phyloP scores from a whole-genome alignment of 768 basidiomycete genomes.

The Cystofilobasidium ferigula region DNA sequence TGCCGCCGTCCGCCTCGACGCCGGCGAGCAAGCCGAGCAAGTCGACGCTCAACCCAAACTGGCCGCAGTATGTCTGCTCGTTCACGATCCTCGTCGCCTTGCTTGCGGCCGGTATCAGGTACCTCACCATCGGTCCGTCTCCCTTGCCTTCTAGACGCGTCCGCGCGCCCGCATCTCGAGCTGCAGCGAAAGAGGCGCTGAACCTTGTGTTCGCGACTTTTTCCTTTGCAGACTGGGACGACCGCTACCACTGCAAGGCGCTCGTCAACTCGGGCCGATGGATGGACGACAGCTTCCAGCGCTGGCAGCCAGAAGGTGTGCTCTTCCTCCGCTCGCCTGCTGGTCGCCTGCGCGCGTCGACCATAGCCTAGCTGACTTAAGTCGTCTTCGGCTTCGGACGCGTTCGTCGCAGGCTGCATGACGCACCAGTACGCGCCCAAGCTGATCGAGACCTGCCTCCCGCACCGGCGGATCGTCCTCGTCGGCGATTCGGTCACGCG shows the following conservation, averaged over 20 bases:
- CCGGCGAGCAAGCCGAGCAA: slow-evolving; percentile 6
- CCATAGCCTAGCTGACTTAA: background rate
- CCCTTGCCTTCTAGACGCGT: too few species aligned
- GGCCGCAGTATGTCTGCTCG: slow-evolving; percentile 38
- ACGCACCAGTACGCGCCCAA: slow-evolving; percentile 41
- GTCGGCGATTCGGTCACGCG: slow-evolving; percentile 77
- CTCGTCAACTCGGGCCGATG: slow-evolving; percentile 63
- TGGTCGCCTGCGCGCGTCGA: background rate
- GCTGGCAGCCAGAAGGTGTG: slow-evolving; percentile 53
- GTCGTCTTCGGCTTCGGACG: slow-evolving; percentile 22
- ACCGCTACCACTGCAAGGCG: slow-evolving; percentile 61
- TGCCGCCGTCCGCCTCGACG: slow-evolving; percentile 11
- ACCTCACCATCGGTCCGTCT: slow-evolving; percentile 37
- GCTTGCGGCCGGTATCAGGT: slow-evolving; percentile 36
- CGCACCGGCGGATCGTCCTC: slow-evolving; percentile 56
- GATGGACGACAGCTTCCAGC: slow-evolving; percentile 54
- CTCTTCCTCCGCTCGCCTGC: background rate
- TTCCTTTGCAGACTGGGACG: slow-evolving; percentile 50
- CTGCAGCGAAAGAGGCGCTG: too few species aligned
- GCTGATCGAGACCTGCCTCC: slow-evolving; percentile 27
- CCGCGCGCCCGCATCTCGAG: too few species aligned
- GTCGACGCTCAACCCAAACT: slow-evolving; percentile 34
- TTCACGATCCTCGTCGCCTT: slow-evolving; percentile 34
- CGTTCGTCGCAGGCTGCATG: slow-evolving; percentile 57
- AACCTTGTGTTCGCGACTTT: background rate